Conservation (phyloP, 345 rosid genomes). For the Corchorus capsularis region DNA sequence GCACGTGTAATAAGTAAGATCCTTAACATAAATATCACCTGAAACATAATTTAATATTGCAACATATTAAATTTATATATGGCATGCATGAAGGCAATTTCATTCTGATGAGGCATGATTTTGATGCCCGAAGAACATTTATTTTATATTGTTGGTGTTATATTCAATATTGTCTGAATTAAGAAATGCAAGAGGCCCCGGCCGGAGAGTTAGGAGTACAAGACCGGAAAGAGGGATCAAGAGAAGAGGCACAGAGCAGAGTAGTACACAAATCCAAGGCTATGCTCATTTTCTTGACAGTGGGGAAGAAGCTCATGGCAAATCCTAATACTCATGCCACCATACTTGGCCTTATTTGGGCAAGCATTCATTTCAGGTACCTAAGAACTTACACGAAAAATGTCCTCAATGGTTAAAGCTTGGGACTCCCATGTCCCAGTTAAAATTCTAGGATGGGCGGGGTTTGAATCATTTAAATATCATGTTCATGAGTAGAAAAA, state of each 20-base stretch:
- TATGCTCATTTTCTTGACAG: slow-evolving; percentile 51
- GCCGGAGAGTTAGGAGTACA: slow-evolving; percentile 32
- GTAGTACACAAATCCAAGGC: slow-evolving; percentile 44
- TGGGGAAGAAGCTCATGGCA: slow-evolving; percentile 60
- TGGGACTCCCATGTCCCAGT: no score
- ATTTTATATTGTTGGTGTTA: not conserved
- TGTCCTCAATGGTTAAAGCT: no score
- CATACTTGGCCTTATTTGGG: slow-evolving; percentile 69
- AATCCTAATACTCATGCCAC: slow-evolving; percentile 91
- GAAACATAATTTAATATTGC: not conserved
- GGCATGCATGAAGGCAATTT: not conserved
- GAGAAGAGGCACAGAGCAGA: slow-evolving; percentile 38
- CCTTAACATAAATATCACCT: not conserved
- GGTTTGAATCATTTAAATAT: no score
- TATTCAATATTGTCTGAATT: not conserved
- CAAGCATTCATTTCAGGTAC: slow-evolving; percentile 76
- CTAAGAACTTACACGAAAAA: not conserved
- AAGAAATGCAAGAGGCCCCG: slow-evolving; percentile 34
- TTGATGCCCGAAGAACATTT: not conserved
- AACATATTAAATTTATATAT: no score
- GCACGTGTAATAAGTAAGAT: slow-evolving; percentile 15
- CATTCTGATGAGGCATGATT: not conserved
- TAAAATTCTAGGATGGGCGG: no score
- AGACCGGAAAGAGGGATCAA: slow-evolving; percentile 40
- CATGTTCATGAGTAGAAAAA: no score